Evolutionary conservation across 441 rosid species (phyloP).

Genomic region (Erodium moschatum): DNA sequence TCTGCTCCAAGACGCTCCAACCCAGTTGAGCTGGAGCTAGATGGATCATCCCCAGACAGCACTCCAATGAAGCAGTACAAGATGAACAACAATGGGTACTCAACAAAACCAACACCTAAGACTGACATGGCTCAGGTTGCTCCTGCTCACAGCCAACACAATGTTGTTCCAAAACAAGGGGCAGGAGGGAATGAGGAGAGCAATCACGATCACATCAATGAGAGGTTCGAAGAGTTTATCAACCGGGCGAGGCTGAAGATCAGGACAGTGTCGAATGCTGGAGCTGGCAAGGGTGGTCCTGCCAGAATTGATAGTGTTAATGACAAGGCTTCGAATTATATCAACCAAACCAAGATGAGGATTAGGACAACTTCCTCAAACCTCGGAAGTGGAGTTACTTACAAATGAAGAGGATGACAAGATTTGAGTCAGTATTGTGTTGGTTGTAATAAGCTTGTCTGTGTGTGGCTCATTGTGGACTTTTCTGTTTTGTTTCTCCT

Average conservation of each 20-base stretch:
- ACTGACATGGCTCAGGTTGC: no score
- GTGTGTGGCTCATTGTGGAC: neutral
- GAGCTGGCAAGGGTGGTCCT: neutral
- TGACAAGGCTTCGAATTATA: constrained; percentile 1
- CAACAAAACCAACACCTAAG: neutral
- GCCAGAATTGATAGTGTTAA: constrained; percentile 1
- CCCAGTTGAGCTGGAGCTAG: constrained; percentile 2
- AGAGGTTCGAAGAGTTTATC: neutral
- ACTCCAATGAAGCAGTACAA: neutral
- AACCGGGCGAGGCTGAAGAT: constrained; percentile 1
- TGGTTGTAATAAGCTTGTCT: neutral
- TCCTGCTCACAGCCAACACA: neutral
- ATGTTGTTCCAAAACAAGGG: neutral
- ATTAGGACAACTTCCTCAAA: constrained; percentile 6
- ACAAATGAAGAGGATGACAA: neutral
- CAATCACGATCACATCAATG: neutral
- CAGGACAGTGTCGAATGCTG: neutral
- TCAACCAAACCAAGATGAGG: neutral
- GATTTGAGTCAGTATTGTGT: neutral
- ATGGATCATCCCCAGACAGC: neutral
- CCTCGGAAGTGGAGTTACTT: neutral
- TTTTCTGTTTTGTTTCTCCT: neutral
- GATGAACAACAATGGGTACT: neutral
- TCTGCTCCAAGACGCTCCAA: neutral
- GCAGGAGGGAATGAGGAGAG: no score